Evolutionary conservation across 805 yeast species (phyloP).

Genomic region (Spencermartinsiella europaea): DNA sequence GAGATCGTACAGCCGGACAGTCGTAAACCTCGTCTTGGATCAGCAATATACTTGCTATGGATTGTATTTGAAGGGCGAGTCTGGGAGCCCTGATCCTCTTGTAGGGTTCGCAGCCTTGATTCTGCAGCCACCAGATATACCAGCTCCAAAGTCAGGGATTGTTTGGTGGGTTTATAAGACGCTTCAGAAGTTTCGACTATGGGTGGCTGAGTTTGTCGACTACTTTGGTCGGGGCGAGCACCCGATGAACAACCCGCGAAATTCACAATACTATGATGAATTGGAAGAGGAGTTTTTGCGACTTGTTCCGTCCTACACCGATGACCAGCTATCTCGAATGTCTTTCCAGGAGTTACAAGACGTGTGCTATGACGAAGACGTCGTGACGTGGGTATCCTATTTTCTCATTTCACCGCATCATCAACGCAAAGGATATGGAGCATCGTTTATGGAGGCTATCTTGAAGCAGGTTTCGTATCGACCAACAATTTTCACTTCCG

Average conservation of each 20-base stretch:
- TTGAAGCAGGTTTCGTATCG: constrained; percentile 9
- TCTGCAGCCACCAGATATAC: not conserved
- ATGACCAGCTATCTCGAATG: constrained; percentile 7
- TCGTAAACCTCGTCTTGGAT: not conserved
- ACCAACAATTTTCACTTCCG: constrained; percentile 3
- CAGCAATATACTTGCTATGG: constrained; percentile 1
- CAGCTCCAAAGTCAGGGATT: constrained; percentile 1
- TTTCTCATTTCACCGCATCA: constrained; percentile 11
- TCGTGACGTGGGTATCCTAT: constrained; percentile 9
- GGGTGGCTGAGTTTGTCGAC: constrained; percentile 2
- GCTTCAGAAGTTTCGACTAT: constrained; percentile 4
- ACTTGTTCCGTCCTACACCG: constrained; percentile 3
- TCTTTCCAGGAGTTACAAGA: constrained; percentile 9
- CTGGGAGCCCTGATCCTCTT: constrained; percentile 3
- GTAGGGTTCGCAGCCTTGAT: constrained; percentile 7
- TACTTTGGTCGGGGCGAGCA: constrained; percentile 8
- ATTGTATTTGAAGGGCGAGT: constrained; percentile 1
- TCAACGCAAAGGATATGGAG: constrained; percentile 17
- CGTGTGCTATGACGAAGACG: constrained; percentile 7
- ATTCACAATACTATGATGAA: not conserved
- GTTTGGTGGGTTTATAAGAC: constrained; percentile 1
- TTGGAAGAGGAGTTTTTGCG: not conserved
- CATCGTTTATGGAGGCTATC: constrained; percentile 6
- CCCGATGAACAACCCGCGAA: constrained; percentile 10
- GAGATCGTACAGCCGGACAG: constrained; percentile 7